These are phyloP conservation scores for Hamigera avellanea DNA, from an alignment of 495 filamentous ascomycete species.

Conservation along the genomic window DNA sequence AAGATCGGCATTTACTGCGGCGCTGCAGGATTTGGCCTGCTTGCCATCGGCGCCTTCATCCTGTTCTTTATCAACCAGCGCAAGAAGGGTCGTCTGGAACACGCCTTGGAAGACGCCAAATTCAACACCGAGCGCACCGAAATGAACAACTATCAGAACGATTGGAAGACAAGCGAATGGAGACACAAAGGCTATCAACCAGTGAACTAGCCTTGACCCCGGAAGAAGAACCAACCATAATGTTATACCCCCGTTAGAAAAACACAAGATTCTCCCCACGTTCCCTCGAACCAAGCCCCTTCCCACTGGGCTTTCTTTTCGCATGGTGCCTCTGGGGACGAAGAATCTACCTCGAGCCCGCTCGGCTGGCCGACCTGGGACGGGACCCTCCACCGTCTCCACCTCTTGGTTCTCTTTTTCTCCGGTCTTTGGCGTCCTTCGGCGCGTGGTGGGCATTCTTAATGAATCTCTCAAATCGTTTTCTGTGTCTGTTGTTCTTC, in stretches of 20 bases:
- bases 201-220: constrained; percentile 14
- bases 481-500: not conserved
- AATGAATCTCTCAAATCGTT: not conserved
- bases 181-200: constrained; percentile 24
- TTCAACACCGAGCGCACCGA: constrained; percentile 51
- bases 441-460: not conserved
- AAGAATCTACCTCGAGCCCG: not conserved
- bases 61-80: constrained; percentile 60
- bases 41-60: constrained; percentile 33
- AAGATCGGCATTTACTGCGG: constrained; percentile 49
- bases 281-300: too few species aligned
- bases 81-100: constrained; percentile 51
- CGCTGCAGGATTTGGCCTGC: constrained; percentile 37
- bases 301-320: too few species aligned
- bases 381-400: not conserved
- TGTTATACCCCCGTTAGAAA: not conserved
- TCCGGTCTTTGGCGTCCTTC: not conserved
- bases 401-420: not conserved
- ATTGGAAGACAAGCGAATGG: constrained; percentile 31
- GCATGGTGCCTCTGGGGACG: not conserved
- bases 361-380: not conserved
- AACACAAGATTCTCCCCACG: too few species aligned
- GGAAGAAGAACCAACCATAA: not conserved
- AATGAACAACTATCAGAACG: constrained; percentile 42
- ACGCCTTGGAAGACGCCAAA: constrained; percentile 41